Evolutionary conservation across 345 rosid genomes (phyloP).

Genomic region (Eucalyptus globulus): DNA sequence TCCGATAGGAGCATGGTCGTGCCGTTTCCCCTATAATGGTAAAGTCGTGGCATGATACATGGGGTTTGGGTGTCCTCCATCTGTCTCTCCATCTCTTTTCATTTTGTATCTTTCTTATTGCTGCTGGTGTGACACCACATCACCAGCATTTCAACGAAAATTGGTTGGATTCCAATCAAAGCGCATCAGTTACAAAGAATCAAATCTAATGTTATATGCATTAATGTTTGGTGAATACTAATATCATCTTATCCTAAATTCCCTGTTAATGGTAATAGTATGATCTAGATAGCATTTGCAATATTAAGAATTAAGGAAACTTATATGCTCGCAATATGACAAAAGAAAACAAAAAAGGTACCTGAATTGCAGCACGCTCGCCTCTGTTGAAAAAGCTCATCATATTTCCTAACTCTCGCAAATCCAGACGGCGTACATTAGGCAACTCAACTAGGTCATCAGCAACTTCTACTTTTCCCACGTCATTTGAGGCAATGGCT

Average conservation of each 20-base stretch:
- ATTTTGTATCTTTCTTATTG: not conserved
- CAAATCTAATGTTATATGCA: not conserved
- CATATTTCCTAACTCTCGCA: no score
- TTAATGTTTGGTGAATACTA: not conserved
- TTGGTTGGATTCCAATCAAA: no score
- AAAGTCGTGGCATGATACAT: not conserved
- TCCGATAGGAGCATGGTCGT: not conserved
- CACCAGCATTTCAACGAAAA: not conserved
- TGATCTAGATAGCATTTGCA: not conserved
- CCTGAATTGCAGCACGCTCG: fast-evolving
- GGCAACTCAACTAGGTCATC: no score
- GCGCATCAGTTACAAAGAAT: no score
- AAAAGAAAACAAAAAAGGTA: not conserved
- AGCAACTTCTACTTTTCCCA: no score
- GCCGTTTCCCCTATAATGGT: not conserved
- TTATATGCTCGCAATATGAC: not conserved
- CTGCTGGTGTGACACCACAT: fast-evolving
- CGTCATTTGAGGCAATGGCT: fast-evolving
- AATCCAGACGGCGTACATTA: no score
- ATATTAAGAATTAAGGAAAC: not conserved
- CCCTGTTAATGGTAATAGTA: not conserved
- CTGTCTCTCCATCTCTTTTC: not conserved
- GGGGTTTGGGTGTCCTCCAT: not conserved
- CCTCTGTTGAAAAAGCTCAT: not conserved
- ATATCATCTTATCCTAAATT: no score